Evolutionary conservation across 1,284 basidiomycete genomes (phyloP), one percentile per base, ranked within the genome.

Genomic region (Irpex rosettiformis): DNA sequence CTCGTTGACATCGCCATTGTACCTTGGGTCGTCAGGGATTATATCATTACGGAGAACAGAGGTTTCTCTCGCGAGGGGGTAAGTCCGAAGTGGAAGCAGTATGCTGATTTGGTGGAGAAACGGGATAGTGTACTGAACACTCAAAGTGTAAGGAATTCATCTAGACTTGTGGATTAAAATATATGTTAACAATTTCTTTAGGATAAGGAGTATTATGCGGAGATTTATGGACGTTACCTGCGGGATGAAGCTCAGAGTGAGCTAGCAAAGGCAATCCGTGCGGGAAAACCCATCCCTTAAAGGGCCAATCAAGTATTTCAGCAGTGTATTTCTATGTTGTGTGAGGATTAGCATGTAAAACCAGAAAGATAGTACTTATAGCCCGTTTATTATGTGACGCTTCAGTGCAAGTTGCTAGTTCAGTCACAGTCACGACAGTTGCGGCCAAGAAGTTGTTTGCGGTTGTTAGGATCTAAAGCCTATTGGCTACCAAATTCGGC

Each of bases 241-340:
- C 72, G 76, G 10, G 77, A 86, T 62, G 81, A 83, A 62, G 82
- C 84, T 7, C 79, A 84, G 70, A 83, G 82, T 63, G 82, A 83
- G 63, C 79, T 76, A 22, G 85, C 85, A 1, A 84, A 83, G 64
- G 84, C 83, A 0, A 81, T 77, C 21, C 74, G 83, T 55, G 77
- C 72, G 22, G 82, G 82, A 10, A 72, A 72, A 59, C 64, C 63
- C 3, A 73, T 83, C 65, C 80, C 82, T 59, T 84, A 67, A 76
- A 3, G n/a, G n/a, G n/a, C n/a, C n/a, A n/a, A n/a, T n/a, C 33
- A 6, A 37, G 16, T 6, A 37, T 37, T 37, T 16, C 33, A 16
- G 33, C 16, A 37, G 33, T 37, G 33, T 37, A 37, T 37, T 37
- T 37, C 7, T 37, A 37, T n/a, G n/a, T n/a, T n/a, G n/a, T n/a